phyloP scores from a whole-genome alignment of 108 stramenopile species.

The Skeletonema marinoi region DNA sequence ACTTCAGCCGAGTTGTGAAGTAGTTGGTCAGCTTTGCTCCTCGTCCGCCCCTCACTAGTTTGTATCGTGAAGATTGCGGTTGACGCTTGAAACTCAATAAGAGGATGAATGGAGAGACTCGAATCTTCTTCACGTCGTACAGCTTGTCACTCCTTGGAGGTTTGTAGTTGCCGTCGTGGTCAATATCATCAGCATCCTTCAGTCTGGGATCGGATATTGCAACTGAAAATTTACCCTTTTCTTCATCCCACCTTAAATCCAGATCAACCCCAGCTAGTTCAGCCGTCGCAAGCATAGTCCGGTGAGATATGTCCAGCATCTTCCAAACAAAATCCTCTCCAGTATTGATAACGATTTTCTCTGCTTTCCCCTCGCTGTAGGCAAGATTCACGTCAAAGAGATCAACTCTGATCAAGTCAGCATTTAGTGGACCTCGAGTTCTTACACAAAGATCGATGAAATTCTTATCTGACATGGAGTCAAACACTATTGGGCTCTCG shows the following conservation, averaged over 20 bases:
- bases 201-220: slow-evolving; percentile 53
- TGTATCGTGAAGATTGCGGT: slow-evolving; percentile 69
- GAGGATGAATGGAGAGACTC: slow-evolving; percentile 78
- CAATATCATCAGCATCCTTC: slow-evolving; percentile 42
- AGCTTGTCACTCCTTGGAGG: slow-evolving; percentile 74
- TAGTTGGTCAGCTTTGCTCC: slow-evolving; percentile 81
- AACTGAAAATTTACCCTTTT: slow-evolving; percentile 67
- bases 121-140: slow-evolving; percentile 65
- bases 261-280: slow-evolving; percentile 70
- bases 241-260: slow-evolving; percentile 71
- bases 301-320: slow-evolving; percentile 71
- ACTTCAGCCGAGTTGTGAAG: slow-evolving; percentile 78
- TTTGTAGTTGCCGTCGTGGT: slow-evolving; percentile 52
- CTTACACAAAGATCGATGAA: slow-evolving; percentile 84
- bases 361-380: slow-evolving; percentile 62
- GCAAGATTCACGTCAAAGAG: slow-evolving; percentile 81
- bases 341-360: slow-evolving; percentile 74
- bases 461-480: slow-evolving; percentile 62
- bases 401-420: slow-evolving; percentile 77
- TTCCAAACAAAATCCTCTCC: slow-evolving; percentile 88
- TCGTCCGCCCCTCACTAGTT: slow-evolving; percentile 46
- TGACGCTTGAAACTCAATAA: slow-evolving; percentile 80
- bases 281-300: slow-evolving; percentile 69
- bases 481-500: slow-evolving; percentile 70
- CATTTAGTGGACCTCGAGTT: slow-evolving; percentile 68